Evolutionary conservation across 2,329 filamentous ascomycete genomes (phyloP).

Genomic region (Stromatinia cepivora): DNA sequence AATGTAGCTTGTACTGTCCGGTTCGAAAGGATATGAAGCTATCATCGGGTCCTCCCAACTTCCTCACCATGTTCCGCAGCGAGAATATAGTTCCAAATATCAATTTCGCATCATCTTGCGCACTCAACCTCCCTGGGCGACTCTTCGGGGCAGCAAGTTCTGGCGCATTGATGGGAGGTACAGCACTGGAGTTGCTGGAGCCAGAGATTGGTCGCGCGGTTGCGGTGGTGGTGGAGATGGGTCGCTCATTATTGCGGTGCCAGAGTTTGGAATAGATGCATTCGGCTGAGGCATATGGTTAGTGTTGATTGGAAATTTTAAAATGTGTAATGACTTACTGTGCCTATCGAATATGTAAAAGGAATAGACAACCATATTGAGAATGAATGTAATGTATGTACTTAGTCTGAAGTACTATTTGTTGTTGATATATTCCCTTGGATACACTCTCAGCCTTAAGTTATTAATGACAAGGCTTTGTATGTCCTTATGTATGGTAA

Average conservation of each 20-base stretch:
- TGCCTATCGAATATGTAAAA: slow-evolving; percentile 99
- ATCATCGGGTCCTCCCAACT: slow-evolving; percentile 89
- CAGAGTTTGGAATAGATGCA: slow-evolving; percentile 95
- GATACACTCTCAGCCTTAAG: background rate
- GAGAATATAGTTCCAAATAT: slow-evolving; percentile 98
- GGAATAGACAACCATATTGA: slow-evolving; percentile 83
- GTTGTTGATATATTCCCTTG: background rate
- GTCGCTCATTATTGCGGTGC: slow-evolving; percentile 46
- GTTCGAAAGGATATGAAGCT: slow-evolving; percentile 94
- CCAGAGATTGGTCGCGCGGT: slow-evolving; percentile 51
- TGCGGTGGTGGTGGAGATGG: slow-evolving; percentile 42
- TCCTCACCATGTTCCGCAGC: slow-evolving; percentile 92
- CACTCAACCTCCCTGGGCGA: slow-evolving; percentile 42
- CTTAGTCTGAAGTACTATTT: background rate
- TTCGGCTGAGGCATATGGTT: slow-evolving; percentile 63
- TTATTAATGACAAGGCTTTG: background rate
- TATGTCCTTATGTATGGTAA: background rate
- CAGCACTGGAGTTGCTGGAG: slow-evolving; percentile 48
- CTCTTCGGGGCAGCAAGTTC: slow-evolving; percentile 38
- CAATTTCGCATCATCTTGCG: slow-evolving; percentile 87
- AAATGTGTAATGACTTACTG: slow-evolving; percentile 58
- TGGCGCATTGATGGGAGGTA: slow-evolving; percentile 33
- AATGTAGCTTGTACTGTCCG: slow-evolving; percentile 95
- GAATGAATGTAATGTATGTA: background rate
- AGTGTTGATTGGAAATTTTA: slow-evolving; percentile 26